Conservation (phyloP, 805 yeast genomes). For the Yamadazyma insecticola region DNA sequence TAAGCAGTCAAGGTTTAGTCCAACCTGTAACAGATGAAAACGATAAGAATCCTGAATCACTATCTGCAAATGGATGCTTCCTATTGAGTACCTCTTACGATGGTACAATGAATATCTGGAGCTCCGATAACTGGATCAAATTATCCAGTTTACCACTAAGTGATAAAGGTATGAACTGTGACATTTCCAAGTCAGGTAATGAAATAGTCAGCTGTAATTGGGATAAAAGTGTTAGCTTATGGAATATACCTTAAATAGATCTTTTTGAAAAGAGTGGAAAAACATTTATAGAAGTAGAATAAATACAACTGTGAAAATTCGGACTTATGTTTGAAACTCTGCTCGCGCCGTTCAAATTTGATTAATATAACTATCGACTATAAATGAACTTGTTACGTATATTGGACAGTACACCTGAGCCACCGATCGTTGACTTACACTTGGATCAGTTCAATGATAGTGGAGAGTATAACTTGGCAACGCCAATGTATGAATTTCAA, state of each 20-base stretch:
- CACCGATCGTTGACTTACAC: conserved; percentile 58
- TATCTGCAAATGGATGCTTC: conserved; percentile 38
- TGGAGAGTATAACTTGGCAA: conserved; percentile 72
- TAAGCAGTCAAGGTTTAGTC: conserved; percentile 6
- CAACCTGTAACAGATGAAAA: conserved; percentile 24
- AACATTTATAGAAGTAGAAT: too few species aligned
- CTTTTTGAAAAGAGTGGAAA: too few species aligned
- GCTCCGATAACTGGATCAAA: conserved; percentile 66
- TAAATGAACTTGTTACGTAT: conserved; percentile 79
- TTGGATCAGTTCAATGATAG: conserved; percentile 42
- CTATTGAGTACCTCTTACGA: conserved; percentile 70
- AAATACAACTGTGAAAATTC: too few species aligned
- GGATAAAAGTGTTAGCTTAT: conserved; percentile 75
- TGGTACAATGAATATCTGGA: conserved; percentile 54
- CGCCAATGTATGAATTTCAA: conserved; percentile 83
- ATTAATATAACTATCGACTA: too few species aligned
- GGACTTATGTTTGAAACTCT: too few species aligned
- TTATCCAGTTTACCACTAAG: conserved; percentile 49
- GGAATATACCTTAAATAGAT: too few species aligned
- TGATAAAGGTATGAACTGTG: conserved; percentile 73
- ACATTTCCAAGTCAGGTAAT: conserved; percentile 40
- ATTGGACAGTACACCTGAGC: conserved; percentile 81
- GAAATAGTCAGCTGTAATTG: conserved; percentile 66
- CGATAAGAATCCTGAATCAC: conserved; percentile 22
- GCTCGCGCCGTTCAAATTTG: too few species aligned